Percentiles rank a stretch among this genome's conserved stretches.
Evolutionary conservation across 2,329 filamentous ascomycete genomes (phyloP).

Genomic region (Curvularia sp.): DNA sequence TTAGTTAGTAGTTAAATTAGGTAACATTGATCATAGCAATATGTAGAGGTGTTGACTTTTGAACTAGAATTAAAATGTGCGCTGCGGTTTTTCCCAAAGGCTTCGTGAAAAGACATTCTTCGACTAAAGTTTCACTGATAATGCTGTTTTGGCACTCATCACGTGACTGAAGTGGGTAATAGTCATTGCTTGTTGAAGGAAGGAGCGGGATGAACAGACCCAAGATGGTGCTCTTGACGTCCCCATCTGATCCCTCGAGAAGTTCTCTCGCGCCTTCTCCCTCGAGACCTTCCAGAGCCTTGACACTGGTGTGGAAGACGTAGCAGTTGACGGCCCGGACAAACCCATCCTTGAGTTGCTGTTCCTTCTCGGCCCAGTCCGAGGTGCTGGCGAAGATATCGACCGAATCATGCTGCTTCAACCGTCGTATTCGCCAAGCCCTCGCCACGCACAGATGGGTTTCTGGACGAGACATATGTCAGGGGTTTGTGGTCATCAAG

Average conservation of each 20-base stretch:
- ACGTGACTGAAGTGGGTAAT: too few relatives aligned
- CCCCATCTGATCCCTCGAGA: constrained; percentile 87
- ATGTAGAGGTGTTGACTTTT: too few relatives aligned
- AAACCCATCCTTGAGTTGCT: constrained; percentile 95
- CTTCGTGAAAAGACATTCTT: too few relatives aligned
- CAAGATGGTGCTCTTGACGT: constrained; percentile 88
- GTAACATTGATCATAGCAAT: too few relatives aligned
- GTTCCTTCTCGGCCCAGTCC: constrained; percentile 95
- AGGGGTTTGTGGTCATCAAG: not conserved
- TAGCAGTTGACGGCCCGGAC: constrained; percentile 97
- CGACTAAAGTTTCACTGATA: too few relatives aligned
- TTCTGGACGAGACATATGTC: not conserved
- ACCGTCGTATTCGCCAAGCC: not conserved
- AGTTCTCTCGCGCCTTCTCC: constrained; percentile 96
- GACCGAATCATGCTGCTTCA: constrained; percentile 67
- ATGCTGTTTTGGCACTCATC: too few relatives aligned
- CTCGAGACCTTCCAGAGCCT: constrained; percentile 91
- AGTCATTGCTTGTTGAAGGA: too few relatives aligned
- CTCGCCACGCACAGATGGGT: not conserved
- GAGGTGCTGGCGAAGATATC: constrained; percentile 89
- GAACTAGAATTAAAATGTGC: too few relatives aligned
- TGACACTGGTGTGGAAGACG: constrained; percentile 87
- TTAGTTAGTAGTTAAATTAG: too few relatives aligned
- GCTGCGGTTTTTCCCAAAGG: too few relatives aligned
- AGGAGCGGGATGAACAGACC: constrained; percentile 84